phyloP scores from a whole-genome alignment of 1,284 basidiomycete genomes.

The Rhodotorula sp. region DNA sequence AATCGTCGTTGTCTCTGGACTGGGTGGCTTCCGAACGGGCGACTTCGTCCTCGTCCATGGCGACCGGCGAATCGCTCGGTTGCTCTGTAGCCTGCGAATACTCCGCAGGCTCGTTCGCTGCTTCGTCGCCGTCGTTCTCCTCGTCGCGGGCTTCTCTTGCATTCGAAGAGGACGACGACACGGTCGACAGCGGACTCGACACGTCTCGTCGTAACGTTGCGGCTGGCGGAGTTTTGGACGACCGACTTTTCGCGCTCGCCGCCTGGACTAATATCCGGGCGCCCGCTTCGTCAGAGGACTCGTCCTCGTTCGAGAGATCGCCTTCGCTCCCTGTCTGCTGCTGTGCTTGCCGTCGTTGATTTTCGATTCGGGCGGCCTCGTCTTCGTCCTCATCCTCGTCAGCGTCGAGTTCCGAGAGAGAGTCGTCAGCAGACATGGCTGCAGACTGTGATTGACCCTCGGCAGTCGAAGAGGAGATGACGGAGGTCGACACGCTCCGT shows the following conservation, averaged over 20 bases:
- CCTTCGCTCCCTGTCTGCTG: not conserved
- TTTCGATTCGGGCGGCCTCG: not conserved
- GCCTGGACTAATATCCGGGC: not conserved
- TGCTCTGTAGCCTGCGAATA: not conserved
- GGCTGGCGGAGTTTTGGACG: not conserved
- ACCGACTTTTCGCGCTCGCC: not conserved
- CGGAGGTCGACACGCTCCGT: constrained; percentile 2
- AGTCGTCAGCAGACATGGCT: not conserved
- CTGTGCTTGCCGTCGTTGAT: not conserved
- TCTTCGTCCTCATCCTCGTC: constrained; percentile 8
- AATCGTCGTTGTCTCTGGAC: not conserved
- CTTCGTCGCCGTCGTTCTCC: not conserved
- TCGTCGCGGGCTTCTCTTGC: not conserved
- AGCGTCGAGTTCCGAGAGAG: constrained; percentile 14
- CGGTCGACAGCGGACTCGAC: constrained; percentile 13
- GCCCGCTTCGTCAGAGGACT: not conserved
- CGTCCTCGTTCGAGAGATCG: not conserved
- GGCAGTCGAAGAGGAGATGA: constrained; percentile 16
- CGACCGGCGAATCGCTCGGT: not conserved
- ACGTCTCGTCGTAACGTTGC: constrained; percentile 3
- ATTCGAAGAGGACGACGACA: constrained; percentile 1
- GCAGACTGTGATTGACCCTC: constrained; percentile 8
- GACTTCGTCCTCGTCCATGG: not conserved
- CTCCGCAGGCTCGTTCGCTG: not conserved
- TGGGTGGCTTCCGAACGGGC: not conserved